Percentiles rank a stretch among this genome's conserved stretches.
Conservation (phyloP, 129 eudicot genomes). For the Mikania micrantha region DNA sequence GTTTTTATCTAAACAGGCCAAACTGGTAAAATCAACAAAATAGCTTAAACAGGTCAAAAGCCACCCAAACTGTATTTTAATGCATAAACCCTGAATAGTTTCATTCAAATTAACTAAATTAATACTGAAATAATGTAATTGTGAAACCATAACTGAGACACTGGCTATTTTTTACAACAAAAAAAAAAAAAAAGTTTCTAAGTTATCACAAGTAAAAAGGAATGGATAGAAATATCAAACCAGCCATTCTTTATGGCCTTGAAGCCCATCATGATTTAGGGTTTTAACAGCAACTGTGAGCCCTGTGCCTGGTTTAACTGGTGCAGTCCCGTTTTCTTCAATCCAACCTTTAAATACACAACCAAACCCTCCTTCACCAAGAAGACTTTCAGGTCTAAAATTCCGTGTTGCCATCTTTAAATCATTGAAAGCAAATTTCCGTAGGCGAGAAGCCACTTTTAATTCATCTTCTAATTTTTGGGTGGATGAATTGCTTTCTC, state of each 20-base stretch:
- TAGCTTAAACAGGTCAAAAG: neutral
- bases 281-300: constrained; percentile 96
- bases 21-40: neutral
- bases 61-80: neutral
- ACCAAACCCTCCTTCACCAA: constrained; percentile 92
- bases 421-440: constrained; percentile 77
- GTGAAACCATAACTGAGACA: neutral
- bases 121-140: too few relatives aligned
- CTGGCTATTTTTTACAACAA: neutral
- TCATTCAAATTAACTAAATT: neutral
- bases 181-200: too few relatives aligned
- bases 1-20: neutral
- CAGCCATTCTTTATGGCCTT: constrained; percentile 99
- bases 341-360: constrained; percentile 97
- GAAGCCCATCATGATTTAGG: constrained; percentile 92
- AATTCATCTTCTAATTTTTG: constrained; percentile 71
- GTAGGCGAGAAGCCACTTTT: constrained; percentile 71
- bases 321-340: constrained; percentile 94
- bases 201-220: neutral
- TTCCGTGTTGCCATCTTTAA: constrained; percentile 79
- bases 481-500: constrained; percentile 60
- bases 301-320: constrained; percentile 95
- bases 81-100: neutral
- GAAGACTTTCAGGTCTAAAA: constrained; percentile 88
- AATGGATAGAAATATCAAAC: constrained; percentile 34